Percentiles rank a stretch among this genome's conserved stretches.
Conservation (phyloP, 106 monocot genomes). For the Dioscorea alata region DNA sequence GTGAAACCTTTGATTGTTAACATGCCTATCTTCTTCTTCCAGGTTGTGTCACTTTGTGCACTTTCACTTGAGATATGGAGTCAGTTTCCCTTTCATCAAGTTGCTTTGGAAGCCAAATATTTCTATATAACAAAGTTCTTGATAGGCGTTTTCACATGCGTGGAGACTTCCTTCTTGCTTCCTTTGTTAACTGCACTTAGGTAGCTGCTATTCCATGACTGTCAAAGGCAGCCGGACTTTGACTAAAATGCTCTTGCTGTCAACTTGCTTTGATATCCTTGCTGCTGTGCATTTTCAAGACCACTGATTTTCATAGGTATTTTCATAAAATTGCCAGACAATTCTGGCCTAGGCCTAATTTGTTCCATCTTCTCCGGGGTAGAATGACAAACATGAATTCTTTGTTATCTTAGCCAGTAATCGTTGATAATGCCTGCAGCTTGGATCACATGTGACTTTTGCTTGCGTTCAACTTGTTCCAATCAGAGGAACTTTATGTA, state of each 20-base stretch:
- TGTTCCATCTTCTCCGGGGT: no score
- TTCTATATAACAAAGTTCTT: constrained; percentile 48
- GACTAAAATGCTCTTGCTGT: constrained; percentile 4
- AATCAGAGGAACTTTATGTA: no score
- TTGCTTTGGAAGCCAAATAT: constrained; percentile 35
- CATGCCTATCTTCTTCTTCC: background rate
- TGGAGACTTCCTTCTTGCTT: constrained; percentile 56
- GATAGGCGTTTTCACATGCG: constrained; percentile 62
- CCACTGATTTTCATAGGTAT: constrained; percentile 2
- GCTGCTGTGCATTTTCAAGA: constrained; percentile 13
- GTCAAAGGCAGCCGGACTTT: constrained; percentile 22
- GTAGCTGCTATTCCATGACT: constrained; percentile 37
- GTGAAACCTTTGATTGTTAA: background rate
- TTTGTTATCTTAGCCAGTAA: no score
- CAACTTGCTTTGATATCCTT: constrained; percentile 6
- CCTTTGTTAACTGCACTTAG: constrained; percentile 86
- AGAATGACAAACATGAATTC: no score
- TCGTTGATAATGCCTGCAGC: no score
- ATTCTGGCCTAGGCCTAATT: no score
- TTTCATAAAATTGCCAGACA: no score
- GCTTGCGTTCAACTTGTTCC: no score
- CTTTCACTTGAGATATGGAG: constrained; percentile 64
- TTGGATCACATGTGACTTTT: no score
- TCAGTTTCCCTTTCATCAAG: constrained; percentile 42
- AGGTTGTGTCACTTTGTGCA: background rate